Evolutionary conservation across 2,329 filamentous ascomycete species (phyloP).

Genomic region (Periconia digitata): DNA sequence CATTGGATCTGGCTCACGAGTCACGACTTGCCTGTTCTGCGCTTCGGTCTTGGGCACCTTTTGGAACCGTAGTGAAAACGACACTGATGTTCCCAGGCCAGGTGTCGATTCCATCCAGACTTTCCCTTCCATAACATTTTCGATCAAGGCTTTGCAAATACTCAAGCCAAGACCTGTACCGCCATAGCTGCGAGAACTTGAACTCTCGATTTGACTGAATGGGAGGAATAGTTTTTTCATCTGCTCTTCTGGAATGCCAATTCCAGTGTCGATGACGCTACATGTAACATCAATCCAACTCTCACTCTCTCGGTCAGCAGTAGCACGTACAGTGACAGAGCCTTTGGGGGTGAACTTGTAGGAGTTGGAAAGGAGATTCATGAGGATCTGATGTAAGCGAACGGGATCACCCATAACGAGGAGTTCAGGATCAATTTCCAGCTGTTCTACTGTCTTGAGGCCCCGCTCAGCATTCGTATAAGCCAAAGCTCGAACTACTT

Average conservation of each 20-base stretch:
- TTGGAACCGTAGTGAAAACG: slow-evolving; percentile 82
- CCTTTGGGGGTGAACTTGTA: slow-evolving; percentile 92
- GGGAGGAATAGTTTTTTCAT: slow-evolving; percentile 86
- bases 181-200: slow-evolving; percentile 86
- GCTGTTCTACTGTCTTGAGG: slow-evolving; percentile 59
- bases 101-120: slow-evolving; percentile 81
- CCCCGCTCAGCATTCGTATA: slow-evolving; percentile 65
- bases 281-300: slow-evolving; percentile 76
- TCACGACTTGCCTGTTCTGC: slow-evolving; percentile 35
- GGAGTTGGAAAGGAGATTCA: slow-evolving; percentile 88
- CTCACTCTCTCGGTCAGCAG: slow-evolving; percentile 69
- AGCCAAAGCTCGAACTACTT: slow-evolving; percentile 64
- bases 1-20: slow-evolving; percentile 55
- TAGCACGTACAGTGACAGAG: slow-evolving; percentile 79
- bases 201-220: slow-evolving; percentile 90
- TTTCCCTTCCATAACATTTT: slow-evolving; percentile 85
- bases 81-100: slow-evolving; percentile 69
- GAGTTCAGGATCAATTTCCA: slow-evolving; percentile 58
- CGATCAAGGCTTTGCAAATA: slow-evolving; percentile 92
- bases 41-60: slow-evolving; percentile 71
- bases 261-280: slow-evolving; percentile 86
- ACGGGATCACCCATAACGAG: slow-evolving; percentile 55
- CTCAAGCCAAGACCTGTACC: slow-evolving; percentile 88
- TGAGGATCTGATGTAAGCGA: slow-evolving; percentile 56
- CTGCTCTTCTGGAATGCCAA: slow-evolving; percentile 82